A percentile compares a stretch with the other conserved stretches of the same genome.
phyloP scores from a whole-genome alignment of 1,284 basidiomycete species.

The Ustilago hordei region DNA sequence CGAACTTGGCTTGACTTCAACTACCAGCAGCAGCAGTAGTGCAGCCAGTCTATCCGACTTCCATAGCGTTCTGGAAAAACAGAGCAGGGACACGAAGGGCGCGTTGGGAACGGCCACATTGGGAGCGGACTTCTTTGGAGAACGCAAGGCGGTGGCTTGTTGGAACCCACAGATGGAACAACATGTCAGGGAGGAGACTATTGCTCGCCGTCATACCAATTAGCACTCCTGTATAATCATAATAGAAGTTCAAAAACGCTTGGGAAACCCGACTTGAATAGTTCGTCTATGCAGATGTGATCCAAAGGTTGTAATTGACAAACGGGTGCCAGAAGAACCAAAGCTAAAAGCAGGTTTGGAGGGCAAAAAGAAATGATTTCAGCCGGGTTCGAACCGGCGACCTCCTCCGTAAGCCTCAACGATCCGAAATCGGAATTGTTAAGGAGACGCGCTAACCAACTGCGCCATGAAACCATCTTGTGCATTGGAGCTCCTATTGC shows the following conservation, averaged over 20 bases:
- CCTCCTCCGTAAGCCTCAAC: conserved; percentile 55
- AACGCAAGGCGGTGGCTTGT: conserved; percentile 39
- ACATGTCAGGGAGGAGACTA: conserved; percentile 20
- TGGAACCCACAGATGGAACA: conserved; percentile 49
- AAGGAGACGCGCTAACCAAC: conserved; percentile 60
- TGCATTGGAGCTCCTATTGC: background rate
- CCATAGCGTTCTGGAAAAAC: conserved; percentile 9
- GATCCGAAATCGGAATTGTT: conserved; percentile 44
- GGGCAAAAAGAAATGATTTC: conserved; percentile 36
- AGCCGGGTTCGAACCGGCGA: conserved; percentile 59
- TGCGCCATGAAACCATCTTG: conserved; percentile 52
- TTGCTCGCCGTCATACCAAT: conserved; percentile 1
- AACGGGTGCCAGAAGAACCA: background rate
- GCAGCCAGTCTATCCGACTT: background rate
- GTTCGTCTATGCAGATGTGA: background rate
- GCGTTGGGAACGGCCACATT: conserved; percentile 16
- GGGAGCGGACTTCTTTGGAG: conserved; percentile 47
- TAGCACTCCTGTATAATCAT: background rate
- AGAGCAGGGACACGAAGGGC: background rate
- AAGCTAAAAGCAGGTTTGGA: background rate
- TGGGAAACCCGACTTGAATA: too few relatives aligned
- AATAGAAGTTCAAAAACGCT: background rate
- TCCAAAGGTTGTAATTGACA: background rate
- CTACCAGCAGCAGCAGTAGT: background rate
- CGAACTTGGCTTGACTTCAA: conserved; percentile 35